Evolutionary conservation across 1,284 basidiomycete genomes (phyloP).

Genomic region (Ustilago xerochloae): DNA sequence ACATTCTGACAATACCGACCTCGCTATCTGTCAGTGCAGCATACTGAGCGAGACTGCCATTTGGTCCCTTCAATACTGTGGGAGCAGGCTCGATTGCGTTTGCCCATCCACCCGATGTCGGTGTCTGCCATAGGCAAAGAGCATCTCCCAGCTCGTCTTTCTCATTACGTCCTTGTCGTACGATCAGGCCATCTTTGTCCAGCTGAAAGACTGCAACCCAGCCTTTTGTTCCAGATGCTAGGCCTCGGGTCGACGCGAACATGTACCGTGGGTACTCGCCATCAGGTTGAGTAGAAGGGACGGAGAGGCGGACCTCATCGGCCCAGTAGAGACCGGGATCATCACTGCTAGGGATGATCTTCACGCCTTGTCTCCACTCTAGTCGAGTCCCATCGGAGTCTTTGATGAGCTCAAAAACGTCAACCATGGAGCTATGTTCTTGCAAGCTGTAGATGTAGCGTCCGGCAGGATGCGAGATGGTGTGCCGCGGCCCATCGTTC

Average conservation of each 20-base stretch:
- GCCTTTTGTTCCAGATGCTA: conserved; percentile 63
- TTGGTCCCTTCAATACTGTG: conserved; percentile 27
- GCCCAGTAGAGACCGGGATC: conserved; percentile 63
- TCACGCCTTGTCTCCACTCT: conserved; percentile 60
- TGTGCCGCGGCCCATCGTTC: conserved; percentile 69
- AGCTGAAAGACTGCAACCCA: conserved; percentile 68
- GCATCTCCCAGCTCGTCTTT: conserved; percentile 26
- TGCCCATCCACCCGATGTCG: conserved; percentile 70
- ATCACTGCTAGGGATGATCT: conserved; percentile 62
- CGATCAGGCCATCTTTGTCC: conserved; percentile 53
- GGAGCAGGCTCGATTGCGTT: conserved; percentile 69
- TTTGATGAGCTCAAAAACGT: conserved; percentile 55
- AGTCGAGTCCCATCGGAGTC: conserved; percentile 30
- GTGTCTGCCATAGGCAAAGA: conserved; percentile 63
- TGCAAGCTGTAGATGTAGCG: conserved; percentile 68
- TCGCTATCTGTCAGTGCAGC: conserved; percentile 69
- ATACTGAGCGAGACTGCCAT: conserved; percentile 50
- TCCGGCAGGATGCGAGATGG: conserved; percentile 69
- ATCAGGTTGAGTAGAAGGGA: conserved; percentile 17
- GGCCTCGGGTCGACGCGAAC: conserved; percentile 69
- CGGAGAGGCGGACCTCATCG: conserved; percentile 69
- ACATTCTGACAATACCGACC: conserved; percentile 66
- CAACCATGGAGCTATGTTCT: conserved; percentile 66
- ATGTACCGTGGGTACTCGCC: conserved; percentile 49
- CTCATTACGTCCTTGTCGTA: conserved; percentile 6